Evolutionary conservation across 2,329 filamentous ascomycete species (phyloP), one percentile per base, ranked within the genome.

Genomic region (Claviceps monticola): DNA sequence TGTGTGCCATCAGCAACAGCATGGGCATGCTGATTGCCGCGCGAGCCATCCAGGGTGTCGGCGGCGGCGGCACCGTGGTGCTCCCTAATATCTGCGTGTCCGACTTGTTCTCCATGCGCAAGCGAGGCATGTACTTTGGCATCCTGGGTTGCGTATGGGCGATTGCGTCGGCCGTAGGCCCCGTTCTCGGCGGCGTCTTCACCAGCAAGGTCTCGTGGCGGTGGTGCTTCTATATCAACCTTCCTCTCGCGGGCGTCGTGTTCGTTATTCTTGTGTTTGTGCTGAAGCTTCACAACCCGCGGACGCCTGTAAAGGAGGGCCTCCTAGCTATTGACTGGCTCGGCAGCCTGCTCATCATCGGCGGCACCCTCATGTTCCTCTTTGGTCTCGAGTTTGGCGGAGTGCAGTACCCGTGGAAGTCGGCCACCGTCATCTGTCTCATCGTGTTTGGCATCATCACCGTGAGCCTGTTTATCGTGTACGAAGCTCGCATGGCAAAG

Each of bases 331-430:
- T 82, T 46, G 78, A 82, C 64, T 82, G 78, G 78, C 55, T 71
- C 0, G 76, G 76, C 38, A 76, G 71, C 52, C 14, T 75, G 4
- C 66, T 76, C 34, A 79, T 94, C 62, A 76, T 90, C 23, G 85
- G 84, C 43, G 87, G 84, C 19, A 90, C 86, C 0, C 72, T 94
- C 19, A 91, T 95, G 86, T 74, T 95, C 57, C 78, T 95, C 4
- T 80, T 95, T 43, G 90, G 88, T 0, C 78, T 95, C 11, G 84
- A 94, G 62, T 88, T 91, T 55, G 90, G 89, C 51, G 89, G 88
- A 48, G 78, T 88, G 49, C 74, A 74, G 21, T 80, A 79, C 56
- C 84, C 89, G 1, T 95, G 88, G 88, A 68, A 69, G 50, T 90
- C 85, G 0, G 74, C 84, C 1, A 83, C 79, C 1, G 84, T 90